Evolutionary conservation across 768 basidiomycete species (phyloP).

Genomic region (Arthromyces matolae): DNA sequence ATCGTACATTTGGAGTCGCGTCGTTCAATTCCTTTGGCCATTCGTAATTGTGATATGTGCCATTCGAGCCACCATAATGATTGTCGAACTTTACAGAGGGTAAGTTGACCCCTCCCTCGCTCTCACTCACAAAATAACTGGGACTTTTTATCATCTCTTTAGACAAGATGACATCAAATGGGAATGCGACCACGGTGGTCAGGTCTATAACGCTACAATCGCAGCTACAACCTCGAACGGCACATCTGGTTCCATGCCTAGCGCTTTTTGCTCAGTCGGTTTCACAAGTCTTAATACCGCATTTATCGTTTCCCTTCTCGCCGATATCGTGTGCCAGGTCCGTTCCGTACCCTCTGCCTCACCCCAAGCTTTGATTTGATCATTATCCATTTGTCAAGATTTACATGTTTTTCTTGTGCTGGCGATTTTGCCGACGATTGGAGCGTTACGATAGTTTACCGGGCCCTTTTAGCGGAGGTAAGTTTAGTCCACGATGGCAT

Average conservation of each 20-base stretch:
- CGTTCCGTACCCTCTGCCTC: constrained; percentile 4
- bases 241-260: constrained; percentile 43
- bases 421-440: constrained; percentile 69
- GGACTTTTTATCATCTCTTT: no score
- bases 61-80: constrained; percentile 67
- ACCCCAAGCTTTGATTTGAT: constrained; percentile 23
- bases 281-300: constrained; percentile 57
- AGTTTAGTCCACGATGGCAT: constrained; percentile 22
- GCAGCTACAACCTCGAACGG: constrained; percentile 35
- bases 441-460: constrained; percentile 66
- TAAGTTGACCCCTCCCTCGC: constrained; percentile 32
- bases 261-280: constrained; percentile 55
- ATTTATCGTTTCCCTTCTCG: constrained; percentile 61
- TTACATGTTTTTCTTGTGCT: constrained; percentile 75
- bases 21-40: constrained; percentile 65
- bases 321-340: constrained; percentile 70
- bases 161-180: constrained; percentile 67
- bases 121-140: no score
- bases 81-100: constrained; percentile 69
- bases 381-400: constrained; percentile 36
- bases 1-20: constrained; percentile 67
- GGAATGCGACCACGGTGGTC: constrained; percentile 72
- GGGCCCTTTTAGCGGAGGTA: constrained; percentile 60
- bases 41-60: constrained; percentile 63
- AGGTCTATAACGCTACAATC: constrained; percentile 49